Evolutionary conservation across 2,329 filamentous ascomycete species (phyloP).

Genomic region (Alternaria sp.): DNA sequence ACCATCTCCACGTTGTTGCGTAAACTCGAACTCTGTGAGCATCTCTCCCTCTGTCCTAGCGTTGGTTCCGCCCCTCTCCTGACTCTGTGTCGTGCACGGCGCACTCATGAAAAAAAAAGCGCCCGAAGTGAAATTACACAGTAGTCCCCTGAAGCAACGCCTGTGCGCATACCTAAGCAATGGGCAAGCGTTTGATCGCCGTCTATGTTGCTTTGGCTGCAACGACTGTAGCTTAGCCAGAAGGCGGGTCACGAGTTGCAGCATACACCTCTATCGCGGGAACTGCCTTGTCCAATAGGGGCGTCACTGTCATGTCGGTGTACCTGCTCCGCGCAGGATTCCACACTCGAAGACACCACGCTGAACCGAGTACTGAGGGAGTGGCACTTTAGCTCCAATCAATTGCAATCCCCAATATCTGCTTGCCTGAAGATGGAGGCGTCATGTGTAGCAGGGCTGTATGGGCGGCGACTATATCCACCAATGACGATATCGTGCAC

Average conservation of each 20-base stretch:
- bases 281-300: conserved; percentile 29
- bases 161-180: conserved; percentile 44
- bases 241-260: conserved; percentile 35
- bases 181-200: conserved; percentile 53
- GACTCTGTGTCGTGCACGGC: conserved; percentile 30
- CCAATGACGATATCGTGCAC: conserved; percentile 22
- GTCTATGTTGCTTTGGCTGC: conserved; percentile 41
- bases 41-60: conserved; percentile 25
- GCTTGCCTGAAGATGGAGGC: conserved; percentile 1
- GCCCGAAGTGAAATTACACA: conserved; percentile 31
- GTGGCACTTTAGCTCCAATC: conserved; percentile 1
- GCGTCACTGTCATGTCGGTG: conserved; percentile 20
- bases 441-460: conserved; percentile 23
- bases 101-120: conserved; percentile 20
- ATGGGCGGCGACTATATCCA: conserved; percentile 21
- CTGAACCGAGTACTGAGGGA: neutral
- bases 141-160: conserved; percentile 42
- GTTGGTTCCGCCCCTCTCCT: conserved; percentile 30
- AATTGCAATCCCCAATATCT: neutral
- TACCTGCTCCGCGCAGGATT: conserved; percentile 37
- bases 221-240: conserved; percentile 35
- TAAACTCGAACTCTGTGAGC: conserved; percentile 24
- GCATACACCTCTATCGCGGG: conserved; percentile 33
- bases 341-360: conserved; percentile 14
- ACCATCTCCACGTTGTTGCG: conserved; percentile 36